phyloP scores from a whole-genome alignment of 1,139 yeast species.

The Pichia cactophila region DNA sequence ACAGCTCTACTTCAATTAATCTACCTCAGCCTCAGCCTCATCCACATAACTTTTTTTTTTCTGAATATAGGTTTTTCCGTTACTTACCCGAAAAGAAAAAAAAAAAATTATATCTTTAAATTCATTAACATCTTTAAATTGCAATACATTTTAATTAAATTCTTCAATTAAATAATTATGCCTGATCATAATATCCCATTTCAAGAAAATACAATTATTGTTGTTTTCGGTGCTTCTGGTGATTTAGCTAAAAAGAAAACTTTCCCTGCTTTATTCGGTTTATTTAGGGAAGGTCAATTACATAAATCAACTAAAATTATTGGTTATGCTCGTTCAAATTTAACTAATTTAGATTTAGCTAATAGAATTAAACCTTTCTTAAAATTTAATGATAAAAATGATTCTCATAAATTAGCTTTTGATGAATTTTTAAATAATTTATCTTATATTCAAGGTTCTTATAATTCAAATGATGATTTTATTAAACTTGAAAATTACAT shows the following conservation, averaged over 20 bases:
- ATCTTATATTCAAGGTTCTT: constrained; percentile 68
- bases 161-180: not conserved
- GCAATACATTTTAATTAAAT: not conserved
- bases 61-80: not conserved
- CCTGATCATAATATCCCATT: constrained; percentile 25
- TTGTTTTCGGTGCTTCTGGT: constrained; percentile 95
- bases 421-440: constrained; percentile 59
- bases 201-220: constrained; percentile 61
- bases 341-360: constrained; percentile 60
- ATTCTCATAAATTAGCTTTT: constrained; percentile 32
- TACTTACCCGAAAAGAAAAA: not conserved
- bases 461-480: constrained; percentile 75
- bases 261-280: constrained; percentile 71
- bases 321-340: constrained; percentile 85
- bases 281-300: constrained; percentile 70
- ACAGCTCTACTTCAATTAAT: too few relatives aligned
- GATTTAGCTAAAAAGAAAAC: constrained; percentile 97
- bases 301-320: constrained; percentile 65
- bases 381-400: constrained; percentile 41
- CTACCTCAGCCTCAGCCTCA: not conserved
- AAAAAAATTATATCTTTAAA: not conserved
- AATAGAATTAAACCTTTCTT: constrained; percentile 58
- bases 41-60: not conserved
- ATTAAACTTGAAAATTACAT: constrained; percentile 46
- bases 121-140: not conserved